Percentiles rank a stretch among this genome's conserved stretches.
phyloP scores from a whole-genome alignment of 140 eudicot species.

The Oenanthe javanica region DNA sequence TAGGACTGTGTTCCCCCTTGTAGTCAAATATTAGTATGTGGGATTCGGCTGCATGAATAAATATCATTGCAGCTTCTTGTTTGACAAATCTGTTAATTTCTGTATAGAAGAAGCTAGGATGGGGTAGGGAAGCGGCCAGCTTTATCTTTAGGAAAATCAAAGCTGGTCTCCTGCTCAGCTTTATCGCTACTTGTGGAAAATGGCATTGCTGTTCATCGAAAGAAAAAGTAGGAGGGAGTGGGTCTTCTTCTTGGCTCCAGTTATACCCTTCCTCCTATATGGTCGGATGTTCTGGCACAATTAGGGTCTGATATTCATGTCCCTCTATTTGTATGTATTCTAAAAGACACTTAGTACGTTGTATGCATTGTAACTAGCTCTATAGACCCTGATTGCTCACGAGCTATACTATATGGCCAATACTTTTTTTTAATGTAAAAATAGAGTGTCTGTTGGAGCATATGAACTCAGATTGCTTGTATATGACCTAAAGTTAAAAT shows the following conservation, averaged over 20 bases:
- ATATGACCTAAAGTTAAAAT: background rate
- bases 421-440: too few relatives aligned
- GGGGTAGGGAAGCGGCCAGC: background rate
- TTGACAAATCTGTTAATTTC: too few relatives aligned
- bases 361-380: background rate
- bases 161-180: background rate
- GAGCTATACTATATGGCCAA: background rate
- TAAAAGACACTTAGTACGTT: background rate
- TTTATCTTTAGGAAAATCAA: background rate
- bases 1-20: background rate
- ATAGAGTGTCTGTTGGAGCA: background rate
- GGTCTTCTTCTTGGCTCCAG: background rate
- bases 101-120: background rate
- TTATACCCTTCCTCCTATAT: background rate
- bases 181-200: too few relatives aligned
- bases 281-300: background rate
- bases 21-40: background rate
- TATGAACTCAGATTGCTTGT: background rate
- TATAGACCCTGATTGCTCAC: background rate
- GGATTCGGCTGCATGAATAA: background rate
- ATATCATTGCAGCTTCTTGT: too few relatives aligned
- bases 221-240: background rate
- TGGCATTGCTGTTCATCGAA: background rate
- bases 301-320: background rate
- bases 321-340: background rate